Evolutionary conservation across 257 asterid genomes (phyloP).

Genomic region (Striga asiatica): DNA sequence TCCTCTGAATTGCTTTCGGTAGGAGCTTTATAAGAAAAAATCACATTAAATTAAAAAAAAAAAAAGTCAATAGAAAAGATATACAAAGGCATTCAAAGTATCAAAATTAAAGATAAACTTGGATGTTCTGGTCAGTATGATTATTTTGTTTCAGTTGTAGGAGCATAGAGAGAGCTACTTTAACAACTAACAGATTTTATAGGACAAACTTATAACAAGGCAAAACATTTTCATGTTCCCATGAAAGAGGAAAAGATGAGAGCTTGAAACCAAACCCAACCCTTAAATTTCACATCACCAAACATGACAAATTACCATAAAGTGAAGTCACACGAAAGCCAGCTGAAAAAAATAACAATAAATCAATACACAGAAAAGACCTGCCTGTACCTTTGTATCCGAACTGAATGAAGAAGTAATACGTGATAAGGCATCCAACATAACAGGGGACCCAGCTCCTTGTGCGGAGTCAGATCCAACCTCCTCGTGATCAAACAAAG

Average conservation of each 20-base stretch:
- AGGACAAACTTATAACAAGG: too few relatives aligned
- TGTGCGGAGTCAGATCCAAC: constrained; percentile 93
- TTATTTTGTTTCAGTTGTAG: too few relatives aligned
- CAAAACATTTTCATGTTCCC: too few relatives aligned
- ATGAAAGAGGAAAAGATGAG: too few relatives aligned
- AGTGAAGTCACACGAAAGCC: not conserved
- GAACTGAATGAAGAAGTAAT: constrained; percentile 65
- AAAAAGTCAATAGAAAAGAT: not conserved
- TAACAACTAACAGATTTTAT: too few relatives aligned
- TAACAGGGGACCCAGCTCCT: constrained; percentile 97
- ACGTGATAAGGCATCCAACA: constrained; percentile 79
- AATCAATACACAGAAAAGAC: not conserved
- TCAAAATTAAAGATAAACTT: too few relatives aligned
- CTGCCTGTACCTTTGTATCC: constrained; percentile 64
- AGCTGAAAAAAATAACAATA: not conserved
- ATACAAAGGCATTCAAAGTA: too few relatives aligned
- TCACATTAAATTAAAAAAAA: not conserved
- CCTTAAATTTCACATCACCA: not conserved
- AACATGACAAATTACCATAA: not conserved
- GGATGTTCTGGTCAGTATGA: too few relatives aligned
- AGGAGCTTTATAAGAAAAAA: constrained; percentile 38
- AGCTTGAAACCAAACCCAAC: too few relatives aligned
- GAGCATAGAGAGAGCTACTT: too few relatives aligned
- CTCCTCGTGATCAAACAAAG: constrained; percentile 97
- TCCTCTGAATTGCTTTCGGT: constrained; percentile 69